Evolutionary conservation across 345 rosid species (phyloP).

Genomic region (Abelmoschus esculentus): DNA sequence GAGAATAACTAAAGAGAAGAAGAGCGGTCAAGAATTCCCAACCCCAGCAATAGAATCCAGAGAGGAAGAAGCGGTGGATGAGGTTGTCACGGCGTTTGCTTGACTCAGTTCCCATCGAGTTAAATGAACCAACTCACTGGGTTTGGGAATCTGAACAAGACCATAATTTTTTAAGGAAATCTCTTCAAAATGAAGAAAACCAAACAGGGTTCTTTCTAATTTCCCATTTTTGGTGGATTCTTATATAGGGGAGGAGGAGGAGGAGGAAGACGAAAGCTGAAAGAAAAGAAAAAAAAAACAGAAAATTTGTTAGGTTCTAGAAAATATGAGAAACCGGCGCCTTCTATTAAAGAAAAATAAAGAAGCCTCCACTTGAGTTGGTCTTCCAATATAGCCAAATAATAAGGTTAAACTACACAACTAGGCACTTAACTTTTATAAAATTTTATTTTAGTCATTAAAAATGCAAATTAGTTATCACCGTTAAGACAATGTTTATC

Average conservation of each 20-base stretch:
- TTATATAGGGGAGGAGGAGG: slow-evolving; percentile 17
- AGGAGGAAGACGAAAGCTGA: not conserved
- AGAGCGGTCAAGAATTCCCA: slow-evolving; percentile 98
- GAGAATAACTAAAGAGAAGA: slow-evolving; percentile 75
- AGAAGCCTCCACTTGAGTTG: not conserved
- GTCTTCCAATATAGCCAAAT: not conserved
- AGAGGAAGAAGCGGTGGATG: slow-evolving; percentile 31
- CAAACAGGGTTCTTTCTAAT: not conserved
- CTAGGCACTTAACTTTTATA: not conserved
- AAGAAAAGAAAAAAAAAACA: not conserved
- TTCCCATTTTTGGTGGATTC: not conserved
- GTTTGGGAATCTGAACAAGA: slow-evolving; percentile 17
- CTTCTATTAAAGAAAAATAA: not conserved
- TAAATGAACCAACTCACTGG: slow-evolving; percentile 3
- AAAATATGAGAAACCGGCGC: slow-evolving; percentile 39
- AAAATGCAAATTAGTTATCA: too few species aligned
- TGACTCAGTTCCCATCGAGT: slow-evolving; percentile 40
- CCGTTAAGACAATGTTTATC: too few species aligned
- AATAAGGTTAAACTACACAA: too few species aligned
- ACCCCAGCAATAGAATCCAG: slow-evolving; percentile 91
- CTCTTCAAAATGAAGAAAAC: not conserved
- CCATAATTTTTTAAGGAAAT: slow-evolving; percentile 21
- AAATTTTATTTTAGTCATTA: too few species aligned
- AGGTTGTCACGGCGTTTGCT: slow-evolving; percentile 32
- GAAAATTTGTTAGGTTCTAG: slow-evolving; percentile 46